phyloP scores from a whole-genome alignment of 805 yeast species.

The Debaryomyces maramus region DNA sequence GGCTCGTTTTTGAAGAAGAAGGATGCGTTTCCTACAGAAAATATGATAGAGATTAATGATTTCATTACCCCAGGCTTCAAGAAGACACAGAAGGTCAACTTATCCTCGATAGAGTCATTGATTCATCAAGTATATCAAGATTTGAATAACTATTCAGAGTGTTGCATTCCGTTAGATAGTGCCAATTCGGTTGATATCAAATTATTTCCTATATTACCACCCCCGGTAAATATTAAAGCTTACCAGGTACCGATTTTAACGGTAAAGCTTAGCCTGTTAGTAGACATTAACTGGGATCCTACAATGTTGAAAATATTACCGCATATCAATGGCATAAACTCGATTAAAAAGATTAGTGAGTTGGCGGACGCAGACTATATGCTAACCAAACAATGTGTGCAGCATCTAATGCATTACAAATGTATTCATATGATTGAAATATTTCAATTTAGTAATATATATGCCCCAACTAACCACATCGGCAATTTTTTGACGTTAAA shows the following conservation, averaged over 20 bases:
- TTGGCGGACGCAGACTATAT: constrained; percentile 78
- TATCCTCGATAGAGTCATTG: constrained; percentile 62
- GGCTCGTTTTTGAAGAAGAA: constrained; percentile 39
- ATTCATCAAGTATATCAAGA: constrained; percentile 93
- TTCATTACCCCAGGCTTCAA: constrained; percentile 34
- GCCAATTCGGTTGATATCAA: constrained; percentile 91
- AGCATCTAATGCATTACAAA: constrained; percentile 86
- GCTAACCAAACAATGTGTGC: constrained; percentile 82
- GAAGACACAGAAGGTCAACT: constrained; percentile 32
- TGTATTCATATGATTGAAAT: constrained; percentile 82
- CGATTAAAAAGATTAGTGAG: constrained; percentile 71
- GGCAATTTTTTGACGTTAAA: constrained; percentile 62
- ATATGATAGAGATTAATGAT: constrained; percentile 10
- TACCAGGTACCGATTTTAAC: constrained; percentile 92
- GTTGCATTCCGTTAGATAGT: constrained; percentile 88
- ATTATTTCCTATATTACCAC: constrained; percentile 86
- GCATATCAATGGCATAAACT: constrained; percentile 83
- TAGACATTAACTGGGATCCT: constrained; percentile 96
- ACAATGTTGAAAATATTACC: constrained; percentile 89
- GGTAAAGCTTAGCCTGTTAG: constrained; percentile 66
- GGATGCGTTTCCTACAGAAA: constrained; percentile 12
- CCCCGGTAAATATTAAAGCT: constrained; percentile 70
- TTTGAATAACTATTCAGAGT: constrained; percentile 91
- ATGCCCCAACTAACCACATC: constrained; percentile 83
- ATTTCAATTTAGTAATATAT: constrained; percentile 84